Evolutionary conservation across 2,329 filamentous ascomycete species (phyloP), one percentile per base, ranked within the genome.

Genomic region (Trichoderma endophyticum): DNA sequence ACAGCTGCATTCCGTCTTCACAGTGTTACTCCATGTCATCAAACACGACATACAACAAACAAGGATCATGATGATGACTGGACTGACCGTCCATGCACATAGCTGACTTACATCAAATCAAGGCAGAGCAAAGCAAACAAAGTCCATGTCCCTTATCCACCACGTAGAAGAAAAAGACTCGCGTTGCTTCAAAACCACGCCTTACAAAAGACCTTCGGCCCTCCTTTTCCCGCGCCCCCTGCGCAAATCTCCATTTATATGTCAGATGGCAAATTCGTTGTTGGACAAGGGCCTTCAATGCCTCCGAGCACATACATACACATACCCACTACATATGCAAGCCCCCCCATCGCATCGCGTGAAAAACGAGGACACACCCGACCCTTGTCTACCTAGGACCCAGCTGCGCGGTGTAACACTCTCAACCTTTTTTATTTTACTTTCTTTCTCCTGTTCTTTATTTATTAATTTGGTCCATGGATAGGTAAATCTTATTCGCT

Each of bases 351-450:
- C 24, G n/a, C 30, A 39, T 28, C 36, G 54, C 54, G 51, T 59
- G 54, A 39, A 43, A 9, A 57, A 30, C 26, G 51, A 56, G 51
- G 21, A 30, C 11, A 11, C 34, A 39, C 34, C 11, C n/a, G 39
- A 18, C 12, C 36, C 36, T 11, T 61, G 66, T 30, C 36, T 15
- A 36, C 26, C 26, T 1, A 11, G 14, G 36, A 26, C n/a, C 66
- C 36, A 51, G 24, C 56, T 51, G 8, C 56, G 66, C 66, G 66
- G 66, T 69, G 66, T 61, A 60, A 61, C 66, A 32, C 66, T 26
- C 36, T 56, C 66, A 21, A 34, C 36, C 34, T 34, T 24, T 59
- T 18, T 26, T 39, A 6, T 57, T 24, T 21, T 11, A 12, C 9
- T 26, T 34, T 56, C 11, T 15, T 5, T 66, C 28, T 56, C 14